Conservation (phyloP, 768 basidiomycete genomes). For the Russula lepida region DNA sequence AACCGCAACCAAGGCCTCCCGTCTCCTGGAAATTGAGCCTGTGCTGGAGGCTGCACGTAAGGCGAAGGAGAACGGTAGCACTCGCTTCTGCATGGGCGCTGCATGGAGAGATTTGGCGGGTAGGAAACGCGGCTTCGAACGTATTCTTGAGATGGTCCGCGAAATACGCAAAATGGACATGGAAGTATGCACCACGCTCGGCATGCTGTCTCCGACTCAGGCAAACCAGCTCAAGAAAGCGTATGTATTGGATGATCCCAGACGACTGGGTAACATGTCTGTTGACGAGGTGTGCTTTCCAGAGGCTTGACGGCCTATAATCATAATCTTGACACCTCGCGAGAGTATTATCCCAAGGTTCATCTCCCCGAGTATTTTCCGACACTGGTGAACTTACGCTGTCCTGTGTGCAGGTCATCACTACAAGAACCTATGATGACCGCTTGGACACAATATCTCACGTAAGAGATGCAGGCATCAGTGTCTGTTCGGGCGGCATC, state of each 20-base stretch:
- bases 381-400: not conserved
- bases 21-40: constrained; percentile 80
- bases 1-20: constrained; percentile 82
- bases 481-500: constrained; percentile 95
- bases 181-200: constrained; percentile 98
- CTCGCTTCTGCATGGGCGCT: constrained; percentile 98
- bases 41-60: constrained; percentile 88
- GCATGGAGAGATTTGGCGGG: constrained; percentile 95
- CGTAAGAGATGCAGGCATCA: constrained; percentile 92
- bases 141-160: constrained; percentile 86
- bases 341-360: constrained; percentile 92
- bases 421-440: constrained; percentile 90
- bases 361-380: constrained; percentile 16
- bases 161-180: constrained; percentile 92
- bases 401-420: constrained; percentile 58
- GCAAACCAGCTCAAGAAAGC: constrained; percentile 89
- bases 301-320: constrained; percentile 96
- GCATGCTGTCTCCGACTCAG: constrained; percentile 93
- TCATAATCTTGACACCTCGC: constrained; percentile 96
- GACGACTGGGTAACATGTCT: not conserved
- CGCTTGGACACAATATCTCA: constrained; percentile 82
- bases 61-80: constrained; percentile 94
- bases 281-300: not conserved
- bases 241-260: constrained; percentile 35
- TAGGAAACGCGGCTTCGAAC: constrained; percentile 87